Conservation (phyloP, 2,329 filamentous ascomycete species). For the Phyllachora maydis region DNA sequence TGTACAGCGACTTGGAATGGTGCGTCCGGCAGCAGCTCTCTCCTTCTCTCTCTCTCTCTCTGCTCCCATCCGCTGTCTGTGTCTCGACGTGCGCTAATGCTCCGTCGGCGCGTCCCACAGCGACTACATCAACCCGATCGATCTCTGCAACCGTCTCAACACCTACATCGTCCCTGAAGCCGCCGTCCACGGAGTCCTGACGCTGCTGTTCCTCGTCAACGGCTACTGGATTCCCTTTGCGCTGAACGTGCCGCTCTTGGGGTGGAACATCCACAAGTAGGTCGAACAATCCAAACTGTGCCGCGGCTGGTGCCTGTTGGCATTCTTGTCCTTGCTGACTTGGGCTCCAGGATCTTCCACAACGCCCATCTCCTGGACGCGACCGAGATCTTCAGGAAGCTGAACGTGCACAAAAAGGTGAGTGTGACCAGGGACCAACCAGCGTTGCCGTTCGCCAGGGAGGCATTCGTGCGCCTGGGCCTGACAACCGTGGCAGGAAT, state of each 20-base stretch:
- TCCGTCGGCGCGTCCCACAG: constrained; percentile 20
- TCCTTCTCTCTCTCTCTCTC: neutral
- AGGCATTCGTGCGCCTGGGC: neutral
- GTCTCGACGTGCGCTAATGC: constrained; percentile 2
- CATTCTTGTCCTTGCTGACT: constrained; percentile 9
- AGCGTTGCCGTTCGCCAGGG: neutral
- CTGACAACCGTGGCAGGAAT: constrained; percentile 43
- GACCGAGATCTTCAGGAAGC: constrained; percentile 97
- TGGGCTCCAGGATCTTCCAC: constrained; percentile 57
- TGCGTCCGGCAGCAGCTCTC: constrained; percentile 21
- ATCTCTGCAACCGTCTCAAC: constrained; percentile 99
- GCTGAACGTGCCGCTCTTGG: constrained; percentile 79
- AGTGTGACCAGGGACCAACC: constrained; percentile 3
- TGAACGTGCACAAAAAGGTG: constrained; percentile 98
- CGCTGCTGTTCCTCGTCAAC: constrained; percentile 91
- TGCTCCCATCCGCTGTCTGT: constrained; percentile 1
- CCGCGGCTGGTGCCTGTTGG: neutral
- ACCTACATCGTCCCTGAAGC: constrained; percentile 99
- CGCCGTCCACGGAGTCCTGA: constrained; percentile 89
- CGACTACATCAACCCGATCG: constrained; percentile 99
- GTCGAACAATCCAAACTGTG: constrained; percentile 21
- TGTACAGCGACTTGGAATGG: constrained; percentile 99
- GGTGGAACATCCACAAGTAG: constrained; percentile 96
- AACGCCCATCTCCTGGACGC: constrained; percentile 95
- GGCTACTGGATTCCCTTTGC: constrained; percentile 93